Evolutionary conservation across 495 filamentous ascomycete species (phyloP), one percentile per base, ranked within the genome.

Genomic region (Entonaema liquescens): DNA sequence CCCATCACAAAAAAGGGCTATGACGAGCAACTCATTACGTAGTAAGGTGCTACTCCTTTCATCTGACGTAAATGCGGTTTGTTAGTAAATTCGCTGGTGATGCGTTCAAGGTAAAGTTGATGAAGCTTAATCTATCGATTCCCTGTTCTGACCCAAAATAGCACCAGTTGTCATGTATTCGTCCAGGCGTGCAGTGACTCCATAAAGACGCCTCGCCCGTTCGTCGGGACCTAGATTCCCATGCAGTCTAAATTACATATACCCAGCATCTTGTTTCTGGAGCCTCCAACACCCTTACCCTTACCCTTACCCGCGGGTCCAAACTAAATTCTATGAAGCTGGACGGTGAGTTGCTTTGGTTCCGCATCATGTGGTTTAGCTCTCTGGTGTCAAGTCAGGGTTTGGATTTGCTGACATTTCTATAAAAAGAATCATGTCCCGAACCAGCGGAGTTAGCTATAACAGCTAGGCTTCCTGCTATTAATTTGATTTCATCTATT

Each of bases 401-500:
- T 69, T 71, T 64, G 59, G 36, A 61, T 67, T 65, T 66, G 66
- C 63, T 75, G 67, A 65, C 59, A 53, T 70, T 79, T 76, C 79
- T 83, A 82, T 79, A 77, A 82, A 82, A 82, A 82, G 80, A 78
- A 78, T 65, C 38, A 49, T 59, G 70, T 64, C 65, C 67, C 57
- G 49, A 65, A 66, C 56, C 70, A 66, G 59, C 65, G 74, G 71
- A 63, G 47, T 38, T 56, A 47, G 60, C 12, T 59, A 67, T 77
- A 78, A 77, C 74, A 77, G 63, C 65, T 76, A 67, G 66, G 70
- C 65, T 71, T 75, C 72, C 79, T 76, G 59, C 66, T 29, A 65
- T 80, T 79, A 83, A 84, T 84, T 77, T 75, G 74, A 67, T 75
- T 77, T 82, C 79, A 83, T 84, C 82, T 84, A 84, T 82, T 78